These are phyloP conservation scores for Sporisorium exsertum DNA, from an alignment of 1,284 basidiomycete species.

Conservation along the genomic window DNA sequence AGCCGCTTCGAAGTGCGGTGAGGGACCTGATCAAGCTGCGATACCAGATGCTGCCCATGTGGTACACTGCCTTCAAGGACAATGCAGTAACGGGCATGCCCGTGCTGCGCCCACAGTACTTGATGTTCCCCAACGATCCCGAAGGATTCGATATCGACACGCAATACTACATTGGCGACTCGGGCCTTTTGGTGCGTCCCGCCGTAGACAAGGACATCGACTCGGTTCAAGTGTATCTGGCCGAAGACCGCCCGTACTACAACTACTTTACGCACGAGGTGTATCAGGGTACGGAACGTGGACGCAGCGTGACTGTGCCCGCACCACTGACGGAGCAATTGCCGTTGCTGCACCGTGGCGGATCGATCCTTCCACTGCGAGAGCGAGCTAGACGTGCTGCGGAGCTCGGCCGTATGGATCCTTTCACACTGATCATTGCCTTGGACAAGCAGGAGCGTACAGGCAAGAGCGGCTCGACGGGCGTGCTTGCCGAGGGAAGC, in stretches of 20 bases:
- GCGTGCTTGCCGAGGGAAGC: constrained; percentile 77
- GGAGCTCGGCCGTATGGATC: constrained; percentile 88
- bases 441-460: constrained; percentile 73
- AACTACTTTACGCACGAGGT: constrained; percentile 79
- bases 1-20: constrained; percentile 85
- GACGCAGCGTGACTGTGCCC: constrained; percentile 77
- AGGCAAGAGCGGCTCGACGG: constrained; percentile 18
- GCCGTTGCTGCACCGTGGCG: constrained; percentile 91
- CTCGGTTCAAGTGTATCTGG: constrained; percentile 82
- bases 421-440: constrained; percentile 90
- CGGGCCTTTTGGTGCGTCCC: constrained; percentile 91
- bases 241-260: constrained; percentile 94
- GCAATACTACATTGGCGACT: constrained; percentile 90
- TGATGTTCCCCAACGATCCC: constrained; percentile 88
- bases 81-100: constrained; percentile 61
- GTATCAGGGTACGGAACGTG: constrained; percentile 77
- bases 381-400: constrained; percentile 88
- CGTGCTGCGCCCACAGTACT: constrained; percentile 80
- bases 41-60: constrained; percentile 88
- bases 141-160: constrained; percentile 89
- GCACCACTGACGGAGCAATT: constrained; percentile 74
- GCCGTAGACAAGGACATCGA: constrained; percentile 81
- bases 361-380: constrained; percentile 86
- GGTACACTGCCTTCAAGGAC: constrained; percentile 90
- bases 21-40: constrained; percentile 83